Evolutionary conservation across 1,284 basidiomycete genomes (phyloP).

Genomic region (Ceratobasidium sp.): DNA sequence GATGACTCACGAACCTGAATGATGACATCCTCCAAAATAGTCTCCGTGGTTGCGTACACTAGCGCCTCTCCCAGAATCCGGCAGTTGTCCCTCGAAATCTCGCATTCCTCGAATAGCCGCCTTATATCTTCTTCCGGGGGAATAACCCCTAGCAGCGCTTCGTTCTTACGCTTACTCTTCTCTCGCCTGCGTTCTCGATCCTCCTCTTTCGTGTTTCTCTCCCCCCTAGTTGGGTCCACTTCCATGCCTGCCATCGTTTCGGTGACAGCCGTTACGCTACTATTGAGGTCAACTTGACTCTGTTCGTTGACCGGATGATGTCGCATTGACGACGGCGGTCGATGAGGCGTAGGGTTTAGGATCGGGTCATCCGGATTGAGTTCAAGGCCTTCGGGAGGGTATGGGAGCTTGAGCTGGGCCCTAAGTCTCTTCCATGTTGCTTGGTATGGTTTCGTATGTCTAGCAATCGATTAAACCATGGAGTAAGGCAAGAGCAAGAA

Average conservation of each 20-base stretch:
- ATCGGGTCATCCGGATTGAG: constrained; percentile 79
- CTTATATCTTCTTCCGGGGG: constrained; percentile 80
- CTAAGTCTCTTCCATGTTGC: constrained; percentile 46
- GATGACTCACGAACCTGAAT: constrained; percentile 65
- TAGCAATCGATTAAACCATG: background rate
- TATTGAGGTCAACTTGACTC: constrained; percentile 2
- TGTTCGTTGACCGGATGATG: constrained; percentile 5
- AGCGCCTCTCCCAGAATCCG: constrained; percentile 71
- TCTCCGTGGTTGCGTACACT: constrained; percentile 70
- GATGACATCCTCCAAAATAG: constrained; percentile 66
- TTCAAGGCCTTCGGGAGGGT: constrained; percentile 66
- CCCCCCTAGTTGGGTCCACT: constrained; percentile 13
- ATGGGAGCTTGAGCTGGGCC: constrained; percentile 5
- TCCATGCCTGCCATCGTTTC: background rate
- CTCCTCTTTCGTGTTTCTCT: constrained; percentile 6
- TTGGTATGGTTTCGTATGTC: constrained; percentile 46
- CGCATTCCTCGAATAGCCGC: constrained; percentile 80
- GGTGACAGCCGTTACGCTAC: constrained; percentile 24
- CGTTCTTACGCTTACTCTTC: background rate
- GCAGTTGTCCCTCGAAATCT: constrained; percentile 77
- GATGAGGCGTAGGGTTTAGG: constrained; percentile 65
- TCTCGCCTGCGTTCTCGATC: constrained; percentile 29
- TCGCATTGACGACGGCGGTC: constrained; percentile 34
- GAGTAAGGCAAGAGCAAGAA: background rate
- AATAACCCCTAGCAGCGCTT: constrained; percentile 63